A percentile compares a stretch with the other conserved stretches of the same genome.
Evolutionary conservation across 495 filamentous ascomycete species (phyloP).

Genomic region (Endocarpon pusillum): DNA sequence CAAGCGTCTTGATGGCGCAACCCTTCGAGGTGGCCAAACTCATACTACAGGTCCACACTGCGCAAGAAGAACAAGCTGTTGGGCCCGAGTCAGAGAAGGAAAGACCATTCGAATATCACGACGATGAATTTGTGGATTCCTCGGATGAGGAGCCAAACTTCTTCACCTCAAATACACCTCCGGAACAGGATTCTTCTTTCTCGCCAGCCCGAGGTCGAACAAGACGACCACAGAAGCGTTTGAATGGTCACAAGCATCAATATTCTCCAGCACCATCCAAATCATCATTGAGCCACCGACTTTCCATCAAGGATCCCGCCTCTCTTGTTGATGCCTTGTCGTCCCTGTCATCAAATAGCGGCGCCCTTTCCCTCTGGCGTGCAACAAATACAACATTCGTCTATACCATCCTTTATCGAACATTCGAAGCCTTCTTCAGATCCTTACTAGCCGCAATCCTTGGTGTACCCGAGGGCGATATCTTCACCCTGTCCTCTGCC

Average conservation of each 20-base stretch:
- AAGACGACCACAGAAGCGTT: constrained; percentile 9
- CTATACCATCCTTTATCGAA: constrained; percentile 68
- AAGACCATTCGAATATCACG: constrained; percentile 1
- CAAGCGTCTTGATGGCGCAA: constrained; percentile 67
- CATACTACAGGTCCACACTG: constrained; percentile 61
- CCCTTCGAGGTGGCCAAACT: constrained; percentile 96
- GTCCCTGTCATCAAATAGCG: constrained; percentile 77
- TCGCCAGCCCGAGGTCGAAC: constrained; percentile 32
- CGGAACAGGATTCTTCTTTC: constrained; percentile 29
- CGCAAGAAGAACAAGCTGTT: constrained; percentile 17
- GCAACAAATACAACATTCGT: constrained; percentile 81
- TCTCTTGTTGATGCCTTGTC: constrained; percentile 65
- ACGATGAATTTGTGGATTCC: constrained; percentile 12
- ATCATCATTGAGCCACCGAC: constrained; percentile 28
- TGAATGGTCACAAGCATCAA: constrained; percentile 33
- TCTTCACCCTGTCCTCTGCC: constrained; percentile 20
- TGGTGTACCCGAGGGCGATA: constrained; percentile 63
- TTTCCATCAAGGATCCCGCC: constrained; percentile 48
- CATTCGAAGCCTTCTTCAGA: constrained; percentile 71
- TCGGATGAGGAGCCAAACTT: constrained; percentile 77
- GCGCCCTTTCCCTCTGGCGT: constrained; percentile 87
- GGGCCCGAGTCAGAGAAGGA: too few relatives aligned
- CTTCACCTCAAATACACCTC: constrained; percentile 60
- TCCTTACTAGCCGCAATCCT: constrained; percentile 67
- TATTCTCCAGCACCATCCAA: constrained; percentile 27